These are phyloP conservation scores for Gilbertella persicaria DNA, from an alignment of 371 early-diverging fungal genomes.

Conservation along the genomic window DNA sequence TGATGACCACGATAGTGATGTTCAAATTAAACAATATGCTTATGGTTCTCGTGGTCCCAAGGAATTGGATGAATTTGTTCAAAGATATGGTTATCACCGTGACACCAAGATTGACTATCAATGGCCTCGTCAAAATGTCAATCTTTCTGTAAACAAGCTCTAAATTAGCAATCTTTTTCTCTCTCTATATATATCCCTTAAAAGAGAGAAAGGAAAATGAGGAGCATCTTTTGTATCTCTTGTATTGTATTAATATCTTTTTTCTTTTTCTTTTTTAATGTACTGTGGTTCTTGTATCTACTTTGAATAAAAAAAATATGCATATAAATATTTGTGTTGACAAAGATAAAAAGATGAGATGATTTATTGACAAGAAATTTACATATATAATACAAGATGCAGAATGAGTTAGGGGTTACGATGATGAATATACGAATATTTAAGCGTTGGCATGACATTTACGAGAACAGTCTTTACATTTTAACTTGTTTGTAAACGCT, in stretches of 20 bases:
- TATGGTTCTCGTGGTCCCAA: conserved; percentile 91
- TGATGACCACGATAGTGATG: conserved; percentile 41
- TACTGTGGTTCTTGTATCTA: too few relatives aligned
- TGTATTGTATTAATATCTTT: neutral
- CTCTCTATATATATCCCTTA: neutral
- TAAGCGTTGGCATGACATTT: conserved; percentile 15
- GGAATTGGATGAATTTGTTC: conserved; percentile 72
- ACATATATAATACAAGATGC: conserved; percentile 6
- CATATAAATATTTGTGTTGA: too few relatives aligned
- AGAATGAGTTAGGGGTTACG: neutral
- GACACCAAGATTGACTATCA: conserved; percentile 15
- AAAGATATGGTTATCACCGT: conserved; percentile 60
- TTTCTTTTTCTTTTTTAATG: neutral
- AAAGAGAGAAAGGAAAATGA: neutral
- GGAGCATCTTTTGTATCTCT: neutral
- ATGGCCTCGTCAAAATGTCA: conserved; percentile 32
- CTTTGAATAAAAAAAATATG: neutral
- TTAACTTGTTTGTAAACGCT: conserved; percentile 6
- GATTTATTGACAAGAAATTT: neutral
- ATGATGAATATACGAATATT: neutral
- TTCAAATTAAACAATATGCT: conserved; percentile 76
- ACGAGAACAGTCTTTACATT: conserved; percentile 24
- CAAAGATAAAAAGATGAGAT: neutral
- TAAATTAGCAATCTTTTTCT: conserved; percentile 1
- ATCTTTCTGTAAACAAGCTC: conserved; percentile 26